Conservation (phyloP, 2,329 filamentous ascomycete species). For the Aspergillus chevalieri region DNA sequence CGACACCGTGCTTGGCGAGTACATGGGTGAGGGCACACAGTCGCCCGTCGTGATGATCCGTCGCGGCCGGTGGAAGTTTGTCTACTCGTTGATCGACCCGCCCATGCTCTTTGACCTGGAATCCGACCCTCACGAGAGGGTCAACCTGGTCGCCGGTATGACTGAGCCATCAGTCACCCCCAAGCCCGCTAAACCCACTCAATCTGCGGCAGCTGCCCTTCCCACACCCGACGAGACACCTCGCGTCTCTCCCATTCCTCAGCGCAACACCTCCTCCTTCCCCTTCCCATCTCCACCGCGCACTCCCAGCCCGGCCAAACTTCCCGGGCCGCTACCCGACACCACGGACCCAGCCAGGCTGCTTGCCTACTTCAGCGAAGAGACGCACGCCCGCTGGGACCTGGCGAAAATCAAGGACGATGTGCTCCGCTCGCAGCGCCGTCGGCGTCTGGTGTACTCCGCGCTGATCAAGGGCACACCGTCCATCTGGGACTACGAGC, state of each 20-base stretch:
- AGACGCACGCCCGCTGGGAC: slow-evolving; percentile 73
- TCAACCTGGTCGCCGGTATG: slow-evolving; percentile 53
- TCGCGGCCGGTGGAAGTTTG: slow-evolving; percentile 83
- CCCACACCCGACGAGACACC: slow-evolving; percentile 30
- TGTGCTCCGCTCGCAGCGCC: slow-evolving; percentile 71
- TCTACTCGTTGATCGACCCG: slow-evolving; percentile 76
- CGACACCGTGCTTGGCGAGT: slow-evolving; percentile 90
- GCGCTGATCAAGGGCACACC: slow-evolving; percentile 71
- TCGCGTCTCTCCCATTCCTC: slow-evolving; percentile 20
- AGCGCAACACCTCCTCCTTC: slow-evolving; percentile 18
- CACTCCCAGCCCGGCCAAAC: slow-evolving; percentile 33
- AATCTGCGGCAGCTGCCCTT: slow-evolving; percentile 14
- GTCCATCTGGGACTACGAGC: slow-evolving; percentile 81
- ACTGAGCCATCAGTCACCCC: slow-evolving; percentile 29
- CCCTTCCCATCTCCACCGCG: slow-evolving; percentile 33
- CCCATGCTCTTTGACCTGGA: slow-evolving; percentile 78
- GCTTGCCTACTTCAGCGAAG: slow-evolving; percentile 63
- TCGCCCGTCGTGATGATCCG: slow-evolving; percentile 92
- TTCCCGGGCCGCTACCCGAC: slow-evolving; percentile 24
- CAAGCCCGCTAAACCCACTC: slow-evolving; percentile 28
- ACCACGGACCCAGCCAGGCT: slow-evolving; percentile 35
- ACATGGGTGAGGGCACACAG: slow-evolving; percentile 87
- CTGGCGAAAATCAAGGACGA: slow-evolving; percentile 69
- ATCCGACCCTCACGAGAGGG: slow-evolving; percentile 68
- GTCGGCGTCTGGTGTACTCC: slow-evolving; percentile 70